Evolutionary conservation across 768 basidiomycete genomes (phyloP), one percentile per base, ranked within the genome.

Genomic region (Kwoniella dendrophila): DNA sequence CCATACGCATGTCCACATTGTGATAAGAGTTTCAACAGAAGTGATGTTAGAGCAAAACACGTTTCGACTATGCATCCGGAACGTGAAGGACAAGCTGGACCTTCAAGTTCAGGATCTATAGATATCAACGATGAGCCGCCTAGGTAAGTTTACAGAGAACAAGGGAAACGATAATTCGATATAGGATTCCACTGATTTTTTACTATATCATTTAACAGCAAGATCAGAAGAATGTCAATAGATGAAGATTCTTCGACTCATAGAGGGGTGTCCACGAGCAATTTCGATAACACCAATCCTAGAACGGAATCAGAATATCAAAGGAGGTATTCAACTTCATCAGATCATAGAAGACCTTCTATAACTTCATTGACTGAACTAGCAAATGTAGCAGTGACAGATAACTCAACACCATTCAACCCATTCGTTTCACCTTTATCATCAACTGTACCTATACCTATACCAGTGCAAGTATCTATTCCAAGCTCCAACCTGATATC

Each of bases 41-140:
- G 69, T 43, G 72, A 73, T 52, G 72, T 73, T 0, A 53, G 69
- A 14, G 69, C 67, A n/a, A 70, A 70, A 45, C 72, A 73, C 34
- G 61, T 70, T 3, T 33, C 49, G 44, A 68, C 71, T 14, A 70
- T 73, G 69, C 71, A 73, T 60, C 43, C 56, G 7, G 60, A 54
- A 20, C 34, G 32, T 38, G 50, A 56, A 12, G 34, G 38, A 6
- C 43, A 34, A 38, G 30, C 43, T 11, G 56, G 41, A 30, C 26
- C 56, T 3, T 47, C 56, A 16, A 41, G 16, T 11, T 50, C 43
- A 26, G 55, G 41, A 5, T 49, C 43, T 24, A 14, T 40, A 11
- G 58, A 40, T 32, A 49, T 18, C n/a, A 26, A 51, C 10, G 59
- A 60, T 43, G 50, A 52, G 32, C 40, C 33, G 43, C 52, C 52